A percentile compares a stretch with the other conserved stretches of the same genome.
Conservation (phyloP, 2,329 filamentous ascomycete genomes). For the Trichoderma hamatum region DNA sequence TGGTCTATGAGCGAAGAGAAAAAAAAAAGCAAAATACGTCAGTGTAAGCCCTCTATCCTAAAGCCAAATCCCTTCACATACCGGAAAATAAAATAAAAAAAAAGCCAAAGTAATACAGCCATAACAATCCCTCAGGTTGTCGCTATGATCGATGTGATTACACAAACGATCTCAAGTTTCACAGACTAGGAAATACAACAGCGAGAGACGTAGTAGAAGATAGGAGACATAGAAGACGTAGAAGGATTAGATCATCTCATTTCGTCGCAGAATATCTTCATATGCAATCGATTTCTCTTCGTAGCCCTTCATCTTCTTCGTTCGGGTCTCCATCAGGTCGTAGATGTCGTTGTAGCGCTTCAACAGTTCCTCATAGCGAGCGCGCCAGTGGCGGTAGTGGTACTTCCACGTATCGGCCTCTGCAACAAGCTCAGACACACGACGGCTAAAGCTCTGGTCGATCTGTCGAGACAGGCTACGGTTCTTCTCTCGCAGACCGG, state of each 20-base stretch:
- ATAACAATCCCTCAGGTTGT: background rate
- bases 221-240: background rate
- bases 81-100: background rate
- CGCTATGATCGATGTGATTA: background rate
- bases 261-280: slow-evolving; percentile 41
- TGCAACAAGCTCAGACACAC: slow-evolving; percentile 39
- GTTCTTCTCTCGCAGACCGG: slow-evolving; percentile 40
- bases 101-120: slow-evolving; percentile 10
- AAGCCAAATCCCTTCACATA: background rate
- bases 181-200: background rate
- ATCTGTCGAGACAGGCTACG: slow-evolving; percentile 42
- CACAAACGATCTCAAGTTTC: background rate
- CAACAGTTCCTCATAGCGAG: slow-evolving; percentile 36
- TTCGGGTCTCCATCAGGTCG: slow-evolving; percentile 37
- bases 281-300: slow-evolving; percentile 43
- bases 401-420: slow-evolving; percentile 44
- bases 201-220: background rate
- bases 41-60: slow-evolving; percentile 7
- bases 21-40: background rate
- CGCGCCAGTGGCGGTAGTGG: slow-evolving; percentile 38
- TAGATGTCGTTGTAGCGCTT: slow-evolving; percentile 37
- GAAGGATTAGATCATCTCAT: slow-evolving; percentile 35
- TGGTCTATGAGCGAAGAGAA: slow-evolving; percentile 9
- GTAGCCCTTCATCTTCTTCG: slow-evolving; percentile 40
- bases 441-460: slow-evolving; percentile 38